phyloP scores from a whole-genome alignment of 2,329 filamentous ascomycete genomes.

The Verticillium klebahnii region DNA sequence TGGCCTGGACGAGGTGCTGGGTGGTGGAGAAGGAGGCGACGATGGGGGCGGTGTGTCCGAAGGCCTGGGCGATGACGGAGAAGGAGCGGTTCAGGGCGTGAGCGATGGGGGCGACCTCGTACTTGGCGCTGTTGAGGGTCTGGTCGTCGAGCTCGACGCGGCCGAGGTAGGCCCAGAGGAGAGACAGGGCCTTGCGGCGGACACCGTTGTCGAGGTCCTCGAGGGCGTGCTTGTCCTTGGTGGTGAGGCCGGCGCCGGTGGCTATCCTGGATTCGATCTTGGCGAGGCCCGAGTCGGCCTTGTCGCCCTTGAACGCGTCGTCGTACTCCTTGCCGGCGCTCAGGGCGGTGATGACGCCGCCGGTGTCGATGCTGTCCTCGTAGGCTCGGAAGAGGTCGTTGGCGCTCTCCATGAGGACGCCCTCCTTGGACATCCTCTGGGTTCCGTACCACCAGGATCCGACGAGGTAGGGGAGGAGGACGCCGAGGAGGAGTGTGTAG shows the following conservation, averaged over 20 bases:
- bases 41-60: slow-evolving; percentile 77
- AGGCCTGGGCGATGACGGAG: slow-evolving; percentile 80
- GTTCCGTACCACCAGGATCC: slow-evolving; percentile 99
- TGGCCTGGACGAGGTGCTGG: slow-evolving; percentile 85
- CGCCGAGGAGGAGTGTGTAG: slow-evolving; percentile 83
- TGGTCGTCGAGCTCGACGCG: slow-evolving; percentile 79
- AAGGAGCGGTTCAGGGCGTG: slow-evolving; percentile 83
- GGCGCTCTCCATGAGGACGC: slow-evolving; percentile 86
- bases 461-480: slow-evolving; percentile 86
- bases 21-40: slow-evolving; percentile 76
- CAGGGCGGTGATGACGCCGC: slow-evolving; percentile 73
- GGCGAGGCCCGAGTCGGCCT: slow-evolving; percentile 73
- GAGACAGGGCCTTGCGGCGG: slow-evolving; percentile 78
- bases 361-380: slow-evolving; percentile 75
- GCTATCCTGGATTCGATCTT: slow-evolving; percentile 80
- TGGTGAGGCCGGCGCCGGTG: slow-evolving; percentile 56
- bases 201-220: slow-evolving; percentile 75
- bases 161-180: slow-evolving; percentile 93
- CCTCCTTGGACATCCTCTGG: slow-evolving; percentile 88
- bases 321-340: slow-evolving; percentile 86
- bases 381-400: slow-evolving; percentile 94
- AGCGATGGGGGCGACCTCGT: slow-evolving; percentile 82
- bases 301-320: slow-evolving; percentile 68
- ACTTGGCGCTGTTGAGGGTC: slow-evolving; percentile 78
- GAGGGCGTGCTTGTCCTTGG: slow-evolving; percentile 72